Evolutionary conservation across 148 eudicot species (phyloP).

Genomic region (Euryodendron excelsum): DNA sequence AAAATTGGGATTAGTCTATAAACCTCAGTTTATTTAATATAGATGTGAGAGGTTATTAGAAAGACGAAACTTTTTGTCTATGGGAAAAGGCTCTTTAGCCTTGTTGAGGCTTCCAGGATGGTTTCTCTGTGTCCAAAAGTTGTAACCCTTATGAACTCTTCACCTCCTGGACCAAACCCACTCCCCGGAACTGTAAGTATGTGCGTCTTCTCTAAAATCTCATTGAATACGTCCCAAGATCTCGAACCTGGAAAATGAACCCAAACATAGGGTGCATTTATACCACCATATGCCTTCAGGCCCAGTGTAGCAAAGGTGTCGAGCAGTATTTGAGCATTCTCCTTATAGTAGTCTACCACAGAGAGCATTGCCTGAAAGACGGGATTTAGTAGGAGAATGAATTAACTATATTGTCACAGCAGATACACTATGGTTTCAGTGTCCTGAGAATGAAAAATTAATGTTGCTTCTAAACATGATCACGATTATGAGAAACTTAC

Average conservation of each 20-base stretch:
- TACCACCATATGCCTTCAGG: slow-evolving; percentile 65
- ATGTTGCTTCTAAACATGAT: neutral
- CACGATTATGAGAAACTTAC: slow-evolving; percentile 23
- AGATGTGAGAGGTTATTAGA: neutral
- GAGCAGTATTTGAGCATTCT: slow-evolving; percentile 58
- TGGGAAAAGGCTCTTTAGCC: slow-evolving; percentile 48
- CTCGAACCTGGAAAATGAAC: slow-evolving; percentile 77
- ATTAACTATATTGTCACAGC: too few species aligned
- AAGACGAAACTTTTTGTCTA: neutral
- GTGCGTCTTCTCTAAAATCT: slow-evolving; percentile 65
- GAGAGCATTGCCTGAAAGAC: slow-evolving; percentile 45
- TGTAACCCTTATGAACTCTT: slow-evolving; percentile 67
- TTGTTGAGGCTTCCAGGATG: slow-evolving; percentile 58
- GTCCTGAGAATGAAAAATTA: neutral
- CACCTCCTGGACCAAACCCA: slow-evolving; percentile 79
- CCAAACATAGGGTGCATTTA: slow-evolving; percentile 88
- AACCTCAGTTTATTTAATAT: neutral
- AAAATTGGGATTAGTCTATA: neutral
- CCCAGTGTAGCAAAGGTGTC: slow-evolving; percentile 58
- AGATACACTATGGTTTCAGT: too few species aligned
- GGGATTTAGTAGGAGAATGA: neutral
- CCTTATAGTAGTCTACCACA: slow-evolving; percentile 59
- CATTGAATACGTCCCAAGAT: slow-evolving; percentile 75
- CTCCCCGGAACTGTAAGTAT: slow-evolving; percentile 77
- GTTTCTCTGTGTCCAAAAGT: slow-evolving; percentile 68